phyloP scores from a whole-genome alignment of 2,329 filamentous ascomycete species.

The Pseudomassariella vexata region DNA sequence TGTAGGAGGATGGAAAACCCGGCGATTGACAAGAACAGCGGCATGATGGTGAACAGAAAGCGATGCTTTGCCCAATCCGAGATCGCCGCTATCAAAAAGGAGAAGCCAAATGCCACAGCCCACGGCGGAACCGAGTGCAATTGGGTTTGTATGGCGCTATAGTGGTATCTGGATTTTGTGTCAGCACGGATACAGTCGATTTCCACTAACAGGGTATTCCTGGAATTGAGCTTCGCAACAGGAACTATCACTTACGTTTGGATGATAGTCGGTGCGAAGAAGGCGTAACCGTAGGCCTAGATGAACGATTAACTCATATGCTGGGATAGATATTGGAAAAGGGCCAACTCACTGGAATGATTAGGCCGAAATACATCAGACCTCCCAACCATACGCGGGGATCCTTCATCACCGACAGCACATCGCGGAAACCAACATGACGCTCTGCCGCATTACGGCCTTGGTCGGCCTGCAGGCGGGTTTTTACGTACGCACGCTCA shows the following conservation, averaged over 20 bases:
- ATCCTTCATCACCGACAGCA: slow-evolving; percentile 63
- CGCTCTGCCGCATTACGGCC: slow-evolving; percentile 61
- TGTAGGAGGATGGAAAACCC: slow-evolving; percentile 72
- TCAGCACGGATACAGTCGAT: too few relatives aligned
- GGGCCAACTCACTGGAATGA: slow-evolving; percentile 48
- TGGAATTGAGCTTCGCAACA: neutral
- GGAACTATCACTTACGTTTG: slow-evolving; percentile 34
- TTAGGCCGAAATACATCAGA: slow-evolving; percentile 76
- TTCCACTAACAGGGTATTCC: too few relatives aligned
- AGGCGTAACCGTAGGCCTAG: slow-evolving; percentile 66
- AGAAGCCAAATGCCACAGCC: slow-evolving; percentile 69
- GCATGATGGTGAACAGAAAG: slow-evolving; percentile 64
- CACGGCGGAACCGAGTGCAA: slow-evolving; percentile 53
- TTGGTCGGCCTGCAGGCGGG: slow-evolving; percentile 62
- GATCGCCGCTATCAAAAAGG: slow-evolving; percentile 65
- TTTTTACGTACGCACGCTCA: slow-evolving; percentile 61
- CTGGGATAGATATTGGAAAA: neutral
- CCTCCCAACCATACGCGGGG: slow-evolving; percentile 68
- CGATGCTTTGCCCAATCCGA: slow-evolving; percentile 72
- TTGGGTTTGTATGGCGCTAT: slow-evolving; percentile 51
- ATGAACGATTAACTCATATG: neutral
- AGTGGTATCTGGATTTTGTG: slow-evolving; percentile 36
- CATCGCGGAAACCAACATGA: slow-evolving; percentile 52
- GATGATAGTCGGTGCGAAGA: slow-evolving; percentile 71
- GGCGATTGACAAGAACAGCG: slow-evolving; percentile 62